phyloP scores from a whole-genome alignment of 1,139 yeast species.

The Yamadazyma friedrichii region DNA sequence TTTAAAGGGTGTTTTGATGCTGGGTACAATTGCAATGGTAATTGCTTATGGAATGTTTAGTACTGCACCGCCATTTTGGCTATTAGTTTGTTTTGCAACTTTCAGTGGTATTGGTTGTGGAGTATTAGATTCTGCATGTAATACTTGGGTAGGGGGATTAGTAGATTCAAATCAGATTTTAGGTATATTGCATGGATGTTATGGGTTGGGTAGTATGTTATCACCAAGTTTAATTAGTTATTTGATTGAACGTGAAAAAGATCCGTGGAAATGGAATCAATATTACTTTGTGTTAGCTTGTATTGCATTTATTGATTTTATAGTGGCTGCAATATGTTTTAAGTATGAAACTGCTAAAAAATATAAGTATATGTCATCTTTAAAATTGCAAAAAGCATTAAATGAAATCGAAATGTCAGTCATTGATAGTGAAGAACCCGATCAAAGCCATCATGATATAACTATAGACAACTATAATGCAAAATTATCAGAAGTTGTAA shows the following conservation, averaged over 20 bases:
- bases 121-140: constrained; percentile 56
- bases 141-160: constrained; percentile 58
- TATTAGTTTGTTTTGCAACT: constrained; percentile 37
- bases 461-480: constrained; percentile 13
- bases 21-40: constrained; percentile 34
- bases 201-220: constrained; percentile 67
- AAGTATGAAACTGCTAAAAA: constrained; percentile 55
- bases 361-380: constrained; percentile 37
- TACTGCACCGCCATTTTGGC: constrained; percentile 32
- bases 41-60: constrained; percentile 27
- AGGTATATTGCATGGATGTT: constrained; percentile 67
- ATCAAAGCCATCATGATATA: background rate
- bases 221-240: constrained; percentile 60
- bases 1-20: constrained; percentile 34
- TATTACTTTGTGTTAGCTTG: constrained; percentile 40
- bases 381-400: constrained; percentile 10
- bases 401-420: constrained; percentile 10
- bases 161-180: constrained; percentile 59
- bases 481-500: constrained; percentile 31
- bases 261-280: constrained; percentile 49
- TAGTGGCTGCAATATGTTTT: constrained; percentile 27
- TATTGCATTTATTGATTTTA: constrained; percentile 14
- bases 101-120: constrained; percentile 62
- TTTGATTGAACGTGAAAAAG: constrained; percentile 29
- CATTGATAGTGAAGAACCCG: constrained; percentile 9